Evolutionary conservation across 192 early-diverging fungal species (phyloP).

Genomic region (Backusella tuberculispora): DNA sequence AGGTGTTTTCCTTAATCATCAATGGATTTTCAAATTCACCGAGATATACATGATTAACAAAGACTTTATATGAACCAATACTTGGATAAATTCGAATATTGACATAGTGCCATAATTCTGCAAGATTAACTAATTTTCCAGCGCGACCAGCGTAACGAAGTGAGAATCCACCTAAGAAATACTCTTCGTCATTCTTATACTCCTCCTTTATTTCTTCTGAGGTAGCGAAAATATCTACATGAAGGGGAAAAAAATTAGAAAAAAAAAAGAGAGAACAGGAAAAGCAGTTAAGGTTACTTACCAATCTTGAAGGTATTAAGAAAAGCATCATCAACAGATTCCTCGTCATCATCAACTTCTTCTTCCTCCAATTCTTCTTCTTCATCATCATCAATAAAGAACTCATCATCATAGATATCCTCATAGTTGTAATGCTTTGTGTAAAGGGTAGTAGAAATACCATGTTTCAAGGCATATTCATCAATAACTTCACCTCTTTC

Average conservation of each 20-base stretch:
- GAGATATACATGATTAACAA: neutral
- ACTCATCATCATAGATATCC: neutral
- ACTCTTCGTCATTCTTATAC: neutral
- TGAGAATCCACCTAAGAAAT: neutral
- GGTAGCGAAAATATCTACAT: neutral
- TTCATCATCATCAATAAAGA: conserved; percentile 4
- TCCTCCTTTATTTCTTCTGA: neutral
- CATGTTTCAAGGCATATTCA: neutral
- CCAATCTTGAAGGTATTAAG: conserved; percentile 4
- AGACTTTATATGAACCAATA: neutral
- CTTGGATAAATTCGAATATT: conserved; percentile 3
- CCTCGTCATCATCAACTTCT: neutral
- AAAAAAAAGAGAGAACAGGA: neutral
- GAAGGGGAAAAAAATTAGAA: too few relatives aligned
- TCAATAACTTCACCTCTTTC: conserved; percentile 2
- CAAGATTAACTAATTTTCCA: neutral
- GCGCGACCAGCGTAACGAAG: conserved; percentile 6
- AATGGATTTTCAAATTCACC: conserved; percentile 9
- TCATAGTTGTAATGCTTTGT: neutral
- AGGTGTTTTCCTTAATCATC: neutral
- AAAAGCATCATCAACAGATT: neutral
- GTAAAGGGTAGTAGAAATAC: neutral
- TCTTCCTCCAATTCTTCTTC: neutral
- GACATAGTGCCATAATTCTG: neutral
- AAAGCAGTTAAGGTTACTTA: neutral